Percentiles rank a stretch among this genome's conserved stretches.
phyloP scores from a whole-genome alignment of 805 yeast genomes.

The Saccharomycopsis guyanensis region DNA sequence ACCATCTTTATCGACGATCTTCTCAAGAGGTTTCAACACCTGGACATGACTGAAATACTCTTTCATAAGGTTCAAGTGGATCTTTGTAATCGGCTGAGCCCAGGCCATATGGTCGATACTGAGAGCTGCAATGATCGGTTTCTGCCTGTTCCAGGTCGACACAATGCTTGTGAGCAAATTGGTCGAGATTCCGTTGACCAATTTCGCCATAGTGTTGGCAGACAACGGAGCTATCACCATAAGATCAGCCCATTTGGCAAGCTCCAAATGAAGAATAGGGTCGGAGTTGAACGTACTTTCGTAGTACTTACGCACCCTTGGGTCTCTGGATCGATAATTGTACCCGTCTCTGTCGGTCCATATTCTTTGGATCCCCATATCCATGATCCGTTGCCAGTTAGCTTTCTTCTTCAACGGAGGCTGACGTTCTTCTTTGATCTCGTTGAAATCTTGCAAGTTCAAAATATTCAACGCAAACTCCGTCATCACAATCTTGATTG shows the following conservation, averaged over 20 bases:
- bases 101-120: conserved; percentile 81
- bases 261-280: conserved; percentile 69
- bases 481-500: conserved; percentile 81
- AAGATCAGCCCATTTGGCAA: conserved; percentile 80
- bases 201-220: conserved; percentile 71
- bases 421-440: neutral
- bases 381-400: conserved; percentile 17
- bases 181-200: conserved; percentile 70
- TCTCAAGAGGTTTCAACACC: conserved; percentile 70
- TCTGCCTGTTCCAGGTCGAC: conserved; percentile 69
- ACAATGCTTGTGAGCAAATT: conserved; percentile 66
- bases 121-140: conserved; percentile 71
- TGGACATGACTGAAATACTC: conserved; percentile 75
- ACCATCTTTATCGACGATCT: conserved; percentile 62
- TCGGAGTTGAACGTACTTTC: conserved; percentile 30
- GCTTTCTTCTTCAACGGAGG: conserved; percentile 13
- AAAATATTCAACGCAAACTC: conserved; percentile 22
- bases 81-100: conserved; percentile 68
- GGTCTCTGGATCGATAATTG: conserved; percentile 5
- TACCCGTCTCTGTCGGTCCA: conserved; percentile 17
- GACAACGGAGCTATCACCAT: conserved; percentile 69
- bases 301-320: conserved; percentile 1
- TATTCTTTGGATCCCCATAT: conserved; percentile 15
- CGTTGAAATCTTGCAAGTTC: conserved; percentile 6
- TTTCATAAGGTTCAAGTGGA: conserved; percentile 51